Percentiles rank a stretch among this genome's conserved stretches.
These are phyloP conservation scores for Strobilomyces confusus DNA, from an alignment of 768 basidiomycete species.

Conservation along the genomic window DNA sequence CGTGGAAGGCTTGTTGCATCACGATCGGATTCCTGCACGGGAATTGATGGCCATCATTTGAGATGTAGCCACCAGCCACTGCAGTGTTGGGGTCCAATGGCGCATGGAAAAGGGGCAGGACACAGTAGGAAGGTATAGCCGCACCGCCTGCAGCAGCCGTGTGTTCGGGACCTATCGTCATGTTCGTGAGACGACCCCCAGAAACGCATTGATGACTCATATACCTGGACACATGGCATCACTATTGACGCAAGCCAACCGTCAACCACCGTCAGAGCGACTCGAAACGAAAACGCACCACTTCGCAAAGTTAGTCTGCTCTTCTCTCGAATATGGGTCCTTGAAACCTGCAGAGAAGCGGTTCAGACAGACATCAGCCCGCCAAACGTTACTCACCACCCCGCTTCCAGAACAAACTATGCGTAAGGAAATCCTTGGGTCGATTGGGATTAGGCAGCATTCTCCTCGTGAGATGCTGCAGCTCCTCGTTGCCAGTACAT, in stretches of 20 bases:
- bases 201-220: neutral
- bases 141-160: slow-evolving; percentile 33
- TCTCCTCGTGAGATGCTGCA: slow-evolving; percentile 42
- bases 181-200: neutral
- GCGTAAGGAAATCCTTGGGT: slow-evolving; percentile 52
- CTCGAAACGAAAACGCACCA: slow-evolving; percentile 37
- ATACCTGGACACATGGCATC: slow-evolving; percentile 51
- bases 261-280: neutral
- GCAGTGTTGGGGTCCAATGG: slow-evolving; percentile 28
- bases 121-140: slow-evolving; percentile 51
- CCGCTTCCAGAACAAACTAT: slow-evolving; percentile 55
- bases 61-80: slow-evolving; percentile 42
- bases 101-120: slow-evolving; percentile 50
- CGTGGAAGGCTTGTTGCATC: slow-evolving; percentile 54
- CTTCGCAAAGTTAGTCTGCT: slow-evolving; percentile 48
- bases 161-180: slow-evolving; percentile 47
- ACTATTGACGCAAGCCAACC: slow-evolving; percentile 21
- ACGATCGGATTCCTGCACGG: slow-evolving; percentile 50
- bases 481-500: slow-evolving; percentile 40
- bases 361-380: neutral
- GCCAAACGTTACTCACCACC: slow-evolving; percentile 36
- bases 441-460: slow-evolving; percentile 44
- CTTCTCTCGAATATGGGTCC: slow-evolving; percentile 61
- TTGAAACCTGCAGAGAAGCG: slow-evolving; percentile 43
- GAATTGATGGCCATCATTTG: slow-evolving; percentile 55